Base-by-base conservation (phyloP, 1,284 basidiomycete genomes). In the Hypsizygus ulmarius region DNA sequence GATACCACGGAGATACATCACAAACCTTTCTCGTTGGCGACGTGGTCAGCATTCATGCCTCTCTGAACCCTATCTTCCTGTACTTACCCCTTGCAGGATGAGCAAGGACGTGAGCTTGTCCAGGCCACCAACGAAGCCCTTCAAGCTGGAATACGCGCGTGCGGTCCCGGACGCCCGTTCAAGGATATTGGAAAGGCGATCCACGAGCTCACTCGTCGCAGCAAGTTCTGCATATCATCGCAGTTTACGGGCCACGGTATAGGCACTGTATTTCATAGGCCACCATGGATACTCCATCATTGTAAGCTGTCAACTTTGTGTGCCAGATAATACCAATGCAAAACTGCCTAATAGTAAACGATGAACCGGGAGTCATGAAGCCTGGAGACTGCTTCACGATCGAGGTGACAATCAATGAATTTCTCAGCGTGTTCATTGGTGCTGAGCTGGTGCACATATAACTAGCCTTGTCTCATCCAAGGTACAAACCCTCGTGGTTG, bases 341-440 rank as follows among this genome's bases (percentile, higher is more conserved):
- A 46, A 18, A 9, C 37, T 4, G 19, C 30, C 15, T 3, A 40
- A 2, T 19, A 92, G 88, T 75, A 38, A 93, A 94, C 56, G 80
- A 86, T 16, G 89, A 91, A 50, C 82, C 83, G 1, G 90, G 83
- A 0, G 60, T 75, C 11, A 94, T 95, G 92, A 62, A 68, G 39
- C 84, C 86, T 0, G 92, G 92, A 0, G 82, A 94, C 64, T 91
- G 89, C 61, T 94, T 94, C 59, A 94, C 92, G 0, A 92, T 95
- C 41, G 92, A 90, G 76, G 88, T 85, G 48, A 19, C 52, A 8
- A 35, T 35, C 39, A 36, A 19, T 1, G 29, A 8, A 39, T 35
- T 28, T 38, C 5, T 25, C 32, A 29, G 21, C 25, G 30, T 47
- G 14, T 43, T 33, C n/a, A 16, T 28, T 8, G 5, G 14, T 28